These are phyloP conservation scores for Thalassiosira ordinaria DNA, from an alignment of 352 stramenopile genomes.

Conservation along the genomic window DNA sequence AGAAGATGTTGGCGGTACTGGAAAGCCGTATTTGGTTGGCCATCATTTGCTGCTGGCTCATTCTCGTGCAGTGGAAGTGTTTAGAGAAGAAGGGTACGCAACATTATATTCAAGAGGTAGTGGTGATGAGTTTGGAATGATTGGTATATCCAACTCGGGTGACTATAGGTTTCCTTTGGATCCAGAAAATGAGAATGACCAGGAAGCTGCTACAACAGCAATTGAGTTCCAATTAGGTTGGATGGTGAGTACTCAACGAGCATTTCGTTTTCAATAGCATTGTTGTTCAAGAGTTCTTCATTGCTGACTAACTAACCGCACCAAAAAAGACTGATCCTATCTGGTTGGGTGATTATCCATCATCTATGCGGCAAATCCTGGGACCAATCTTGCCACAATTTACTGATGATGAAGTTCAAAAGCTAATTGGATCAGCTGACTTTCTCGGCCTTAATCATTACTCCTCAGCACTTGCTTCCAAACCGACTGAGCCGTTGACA, in stretches of 20 bases:
- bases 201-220: slow-evolving; percentile 85
- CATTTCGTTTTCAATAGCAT: too few species aligned
- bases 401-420: slow-evolving; percentile 87
- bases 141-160: slow-evolving; percentile 91
- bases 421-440: slow-evolving; percentile 88
- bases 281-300: too few species aligned
- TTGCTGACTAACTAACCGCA: neutral
- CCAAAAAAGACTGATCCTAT: slow-evolving; percentile 88
- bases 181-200: slow-evolving; percentile 74
- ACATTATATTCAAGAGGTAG: slow-evolving; percentile 15
- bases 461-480: slow-evolving; percentile 58
- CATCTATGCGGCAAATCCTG: slow-evolving; percentile 89
- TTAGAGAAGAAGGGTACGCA: slow-evolving; percentile 86
- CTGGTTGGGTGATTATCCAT: slow-evolving; percentile 92
- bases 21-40: slow-evolving; percentile 87
- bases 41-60: slow-evolving; percentile 93
- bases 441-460: slow-evolving; percentile 97
- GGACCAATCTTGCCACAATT: slow-evolving; percentile 90
- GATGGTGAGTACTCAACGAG: slow-evolving; percentile 81
- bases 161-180: slow-evolving; percentile 90
- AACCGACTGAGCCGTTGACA: slow-evolving; percentile 13
- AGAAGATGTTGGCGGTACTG: slow-evolving; percentile 47
- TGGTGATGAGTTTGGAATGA: slow-evolving; percentile 78
- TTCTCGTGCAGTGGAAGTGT: slow-evolving; percentile 88
- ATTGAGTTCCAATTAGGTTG: slow-evolving; percentile 91